Evolutionary conservation across 805 yeast species (phyloP).

Genomic region (Nakazawaea sp.): DNA sequence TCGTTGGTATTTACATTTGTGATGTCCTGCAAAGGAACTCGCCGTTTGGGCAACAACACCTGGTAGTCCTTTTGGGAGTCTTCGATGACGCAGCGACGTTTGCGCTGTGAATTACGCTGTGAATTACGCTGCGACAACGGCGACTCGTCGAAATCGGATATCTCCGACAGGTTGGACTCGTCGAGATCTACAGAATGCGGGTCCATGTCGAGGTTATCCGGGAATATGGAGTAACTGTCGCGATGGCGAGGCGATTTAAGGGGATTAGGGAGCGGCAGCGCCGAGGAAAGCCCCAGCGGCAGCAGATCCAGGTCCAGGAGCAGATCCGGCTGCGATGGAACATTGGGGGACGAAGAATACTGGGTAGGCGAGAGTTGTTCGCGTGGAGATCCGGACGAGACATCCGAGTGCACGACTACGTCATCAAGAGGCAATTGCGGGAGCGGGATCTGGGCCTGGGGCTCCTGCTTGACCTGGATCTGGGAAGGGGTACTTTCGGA

Average conservation of each 20-base stretch:
- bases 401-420: background rate
- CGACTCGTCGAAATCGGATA: background rate
- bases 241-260: background rate
- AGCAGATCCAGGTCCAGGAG: too few species aligned
- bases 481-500: too few species aligned
- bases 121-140: slow-evolving; percentile 5
- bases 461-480: too few species aligned
- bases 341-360: background rate
- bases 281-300: too few species aligned
- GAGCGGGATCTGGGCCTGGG: too few species aligned
- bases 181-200: background rate
- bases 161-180: background rate
- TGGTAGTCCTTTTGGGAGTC: slow-evolving; percentile 7
- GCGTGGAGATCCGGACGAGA: background rate
- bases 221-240: slow-evolving; percentile 7
- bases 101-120: too few species aligned
- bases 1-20: background rate
- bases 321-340: background rate
- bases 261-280: too few species aligned
- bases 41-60: background rate
- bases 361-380: slow-evolving; percentile 1
- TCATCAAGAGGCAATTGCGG: background rate
- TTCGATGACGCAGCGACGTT: slow-evolving; percentile 1
- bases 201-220: slow-evolving; percentile 6
- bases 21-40: slow-evolving; percentile 8